Evolutionary conservation across 169 alveolate species (phyloP), one percentile per base, ranked within the genome.

Genomic region (Plasmodium gonderi): DNA sequence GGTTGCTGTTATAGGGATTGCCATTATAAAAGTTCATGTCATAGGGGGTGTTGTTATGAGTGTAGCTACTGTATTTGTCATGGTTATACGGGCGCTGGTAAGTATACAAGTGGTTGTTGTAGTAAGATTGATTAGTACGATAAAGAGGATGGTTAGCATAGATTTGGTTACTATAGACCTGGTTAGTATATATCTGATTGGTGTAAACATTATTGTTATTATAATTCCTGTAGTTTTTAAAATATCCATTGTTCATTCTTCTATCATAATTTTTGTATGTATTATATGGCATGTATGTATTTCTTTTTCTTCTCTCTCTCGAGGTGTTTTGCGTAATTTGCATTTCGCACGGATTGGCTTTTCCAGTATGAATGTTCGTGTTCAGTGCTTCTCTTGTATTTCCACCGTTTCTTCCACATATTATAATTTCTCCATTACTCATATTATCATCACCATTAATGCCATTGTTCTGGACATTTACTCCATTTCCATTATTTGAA

Each of bases 181-280:
- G 38, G 64, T 38, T 75, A 31, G 64, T 36, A 36, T 12, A 36
- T n/a, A 75, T 4, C 67, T 75, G 51, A 75, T 75, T 36, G n/a
- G 51, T 75, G 17, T 40, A 36, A n/a, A 75, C 17, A 3, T 51
- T 29, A 33, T 54, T 12, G 26, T 29, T 14, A 36, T 79, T 79
- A 23, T 49, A 49, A 79, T 79, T 31, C 47, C 72, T 80, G 42
- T 45, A 78, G 65, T 78, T 45, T 29, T 78, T 78, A 23, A 33
- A 64, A 65, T 38, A 36, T 26, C n/a, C 31, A 36, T 65, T 80
- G 74, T 80, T 60, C 36, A 42, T 44, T 80, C 42, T 80, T 44
- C 49, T 64, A 40, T 65, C 91, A 65, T 64, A 64, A 44, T 80
- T 60, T 44, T 17, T 80, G 49, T 80, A 47, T 40, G 78, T 5